phyloP scores from a whole-genome alignment of 2,329 filamentous ascomycete genomes.

The Aureobasidium mangrovei region DNA sequence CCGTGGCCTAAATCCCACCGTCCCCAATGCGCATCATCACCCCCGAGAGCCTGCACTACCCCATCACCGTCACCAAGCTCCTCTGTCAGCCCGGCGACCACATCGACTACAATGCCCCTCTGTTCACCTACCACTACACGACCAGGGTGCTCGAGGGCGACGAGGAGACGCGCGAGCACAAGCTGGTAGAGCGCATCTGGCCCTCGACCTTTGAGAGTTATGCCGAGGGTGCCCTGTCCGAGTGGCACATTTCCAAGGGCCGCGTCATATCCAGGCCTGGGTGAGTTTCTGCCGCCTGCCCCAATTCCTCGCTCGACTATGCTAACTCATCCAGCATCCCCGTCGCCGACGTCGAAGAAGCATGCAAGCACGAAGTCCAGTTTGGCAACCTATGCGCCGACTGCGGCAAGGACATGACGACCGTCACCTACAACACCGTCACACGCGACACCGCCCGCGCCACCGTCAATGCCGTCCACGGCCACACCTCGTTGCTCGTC shows the following conservation, averaged over 20 bases:
- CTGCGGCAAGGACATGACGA: constrained; percentile 94
- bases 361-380: constrained; percentile 83
- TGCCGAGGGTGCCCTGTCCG: constrained; percentile 66
- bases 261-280: constrained; percentile 47
- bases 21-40: constrained; percentile 41
- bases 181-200: constrained; percentile 59
- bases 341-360: constrained; percentile 74
- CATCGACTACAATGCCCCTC: constrained; percentile 64
- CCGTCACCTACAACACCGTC: constrained; percentile 74
- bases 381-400: constrained; percentile 83
- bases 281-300: constrained; percentile 11
- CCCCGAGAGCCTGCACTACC: constrained; percentile 63
- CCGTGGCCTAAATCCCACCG: constrained; percentile 1
- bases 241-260: constrained; percentile 65
- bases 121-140: constrained; percentile 82
- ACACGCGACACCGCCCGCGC: constrained; percentile 73
- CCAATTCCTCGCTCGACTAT: too few species aligned
- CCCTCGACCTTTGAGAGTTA: constrained; percentile 76
- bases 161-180: constrained; percentile 61
- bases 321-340: constrained; percentile 29
- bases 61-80: constrained; percentile 82
- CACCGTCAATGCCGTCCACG: constrained; percentile 89
- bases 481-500: constrained; percentile 78
- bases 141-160: constrained; percentile 60
- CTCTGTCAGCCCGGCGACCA: constrained; percentile 66